Evolutionary conservation across 768 basidiomycete species (phyloP).

Genomic region (Pilatotrama ljubarskyi): DNA sequence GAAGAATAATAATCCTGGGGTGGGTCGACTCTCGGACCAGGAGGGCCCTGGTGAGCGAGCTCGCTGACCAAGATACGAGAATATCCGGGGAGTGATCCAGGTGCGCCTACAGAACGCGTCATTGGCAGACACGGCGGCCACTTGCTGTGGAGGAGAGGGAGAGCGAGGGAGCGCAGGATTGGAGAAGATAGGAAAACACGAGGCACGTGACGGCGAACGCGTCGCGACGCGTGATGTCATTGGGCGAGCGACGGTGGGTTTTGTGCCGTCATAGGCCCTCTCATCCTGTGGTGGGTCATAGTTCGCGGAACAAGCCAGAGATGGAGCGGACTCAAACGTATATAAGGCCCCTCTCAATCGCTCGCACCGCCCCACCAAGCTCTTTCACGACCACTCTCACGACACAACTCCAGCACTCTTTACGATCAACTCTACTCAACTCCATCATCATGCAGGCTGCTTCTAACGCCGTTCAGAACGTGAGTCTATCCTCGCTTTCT

Average conservation of each 20-base stretch:
- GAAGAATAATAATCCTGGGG: too few species aligned
- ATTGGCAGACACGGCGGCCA: too few species aligned
- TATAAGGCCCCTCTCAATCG: constrained; percentile 1
- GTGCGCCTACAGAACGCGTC: too few species aligned
- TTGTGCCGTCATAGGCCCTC: constrained; percentile 17
- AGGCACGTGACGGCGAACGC: constrained; percentile 13
- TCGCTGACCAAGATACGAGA: too few species aligned
- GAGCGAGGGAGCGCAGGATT: too few species aligned
- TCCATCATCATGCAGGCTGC: constrained; percentile 31
- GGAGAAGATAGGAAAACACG: neutral
- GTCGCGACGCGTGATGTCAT: constrained; percentile 24
- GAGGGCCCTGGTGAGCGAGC: too few species aligned
- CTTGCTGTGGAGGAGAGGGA: too few species aligned
- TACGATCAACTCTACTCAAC: neutral
- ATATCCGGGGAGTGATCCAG: too few species aligned
- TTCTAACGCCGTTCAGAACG: constrained; percentile 32
- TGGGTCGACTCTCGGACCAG: too few species aligned
- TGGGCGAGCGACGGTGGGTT: neutral
- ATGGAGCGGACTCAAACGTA: neutral
- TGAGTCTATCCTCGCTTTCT: constrained; percentile 8
- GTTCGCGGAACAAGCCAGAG: neutral
- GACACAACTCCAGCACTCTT: neutral
- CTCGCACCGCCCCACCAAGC: neutral
- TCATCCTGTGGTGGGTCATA: constrained; percentile 7
- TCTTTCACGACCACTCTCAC: neutral